Percentiles rank a stretch among this genome's conserved stretches.
Evolutionary conservation across 2,329 filamentous ascomycete genomes (phyloP).

Genomic region (Teratosphaeria pseudoeucalypti): DNA sequence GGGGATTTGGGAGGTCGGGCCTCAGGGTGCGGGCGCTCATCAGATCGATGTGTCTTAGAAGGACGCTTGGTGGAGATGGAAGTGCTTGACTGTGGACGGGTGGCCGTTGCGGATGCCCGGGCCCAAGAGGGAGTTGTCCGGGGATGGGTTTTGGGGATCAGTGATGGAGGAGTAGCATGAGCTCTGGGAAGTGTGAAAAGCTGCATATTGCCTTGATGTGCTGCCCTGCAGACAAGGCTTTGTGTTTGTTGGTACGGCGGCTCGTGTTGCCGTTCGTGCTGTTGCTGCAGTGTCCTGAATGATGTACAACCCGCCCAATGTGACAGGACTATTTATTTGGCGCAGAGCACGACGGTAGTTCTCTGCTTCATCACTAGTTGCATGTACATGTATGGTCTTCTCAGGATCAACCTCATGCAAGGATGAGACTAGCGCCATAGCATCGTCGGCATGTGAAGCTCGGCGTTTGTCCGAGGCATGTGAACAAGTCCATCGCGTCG

Average conservation of each 20-base stretch:
- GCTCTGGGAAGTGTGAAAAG: not conserved
- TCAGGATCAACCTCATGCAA: not conserved
- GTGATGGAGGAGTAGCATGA: not conserved
- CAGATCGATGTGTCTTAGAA: slow-evolving; percentile 4
- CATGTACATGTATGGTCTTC: too few relatives aligned
- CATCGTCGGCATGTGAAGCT: not conserved
- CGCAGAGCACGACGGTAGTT: too few relatives aligned
- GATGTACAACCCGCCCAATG: not conserved
- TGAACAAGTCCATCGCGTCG: not conserved
- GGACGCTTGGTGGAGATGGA: slow-evolving; percentile 2
- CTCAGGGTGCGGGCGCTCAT: slow-evolving; percentile 10
- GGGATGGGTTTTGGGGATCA: not conserved
- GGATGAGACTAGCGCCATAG: not conserved
- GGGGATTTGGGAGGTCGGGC: slow-evolving; percentile 33
- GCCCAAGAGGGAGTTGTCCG: not conserved
- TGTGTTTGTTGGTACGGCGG: too few relatives aligned
- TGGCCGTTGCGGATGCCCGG: not conserved
- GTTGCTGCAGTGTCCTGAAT: too few relatives aligned
- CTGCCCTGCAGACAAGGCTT: too few relatives aligned
- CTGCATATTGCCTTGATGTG: too few relatives aligned
- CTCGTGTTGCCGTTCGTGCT: too few relatives aligned
- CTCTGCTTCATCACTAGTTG: too few relatives aligned
- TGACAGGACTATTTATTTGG: too few relatives aligned
- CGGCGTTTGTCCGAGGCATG: not conserved
- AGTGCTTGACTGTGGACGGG: not conserved